A percentile compares a stretch with the other conserved stretches of the same genome.
phyloP scores from a whole-genome alignment of 768 basidiomycete species.

The Aureoboletus auriporus region DNA sequence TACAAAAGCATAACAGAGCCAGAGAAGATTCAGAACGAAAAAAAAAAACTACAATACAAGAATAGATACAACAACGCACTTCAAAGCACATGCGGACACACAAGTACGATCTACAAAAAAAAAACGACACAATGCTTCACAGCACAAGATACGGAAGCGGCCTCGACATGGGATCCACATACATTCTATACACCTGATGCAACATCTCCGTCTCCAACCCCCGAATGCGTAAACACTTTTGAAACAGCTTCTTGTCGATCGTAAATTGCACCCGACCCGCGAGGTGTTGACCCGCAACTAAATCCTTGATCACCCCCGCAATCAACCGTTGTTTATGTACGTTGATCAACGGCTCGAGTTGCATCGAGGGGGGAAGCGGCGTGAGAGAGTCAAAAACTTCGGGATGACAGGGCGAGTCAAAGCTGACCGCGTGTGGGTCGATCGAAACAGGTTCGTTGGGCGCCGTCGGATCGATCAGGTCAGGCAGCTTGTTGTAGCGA shows the following conservation, averaged over 20 bases:
- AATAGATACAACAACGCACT: constrained; percentile 24
- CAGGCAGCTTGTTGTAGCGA: constrained; percentile 63
- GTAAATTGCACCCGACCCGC: constrained; percentile 68
- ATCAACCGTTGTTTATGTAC: constrained; percentile 85
- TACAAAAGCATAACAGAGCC: not conserved
- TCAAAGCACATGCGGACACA: constrained; percentile 17
- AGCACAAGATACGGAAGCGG: constrained; percentile 20
- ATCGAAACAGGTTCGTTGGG: constrained; percentile 65
- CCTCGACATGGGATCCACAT: constrained; percentile 21
- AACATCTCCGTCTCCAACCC: constrained; percentile 58
- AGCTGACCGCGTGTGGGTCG: constrained; percentile 57
- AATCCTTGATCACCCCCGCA: constrained; percentile 72
- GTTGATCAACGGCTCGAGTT: constrained; percentile 82
- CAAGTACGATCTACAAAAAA: not conserved
- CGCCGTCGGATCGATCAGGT: constrained; percentile 79
- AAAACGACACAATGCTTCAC: constrained; percentile 5
- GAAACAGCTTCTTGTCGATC: constrained; percentile 73
- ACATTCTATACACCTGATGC: constrained; percentile 42
- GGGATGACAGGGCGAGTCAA: constrained; percentile 68
- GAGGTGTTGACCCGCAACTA: constrained; percentile 81
- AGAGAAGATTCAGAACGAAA: not conserved
- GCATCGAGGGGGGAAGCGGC: constrained; percentile 70
- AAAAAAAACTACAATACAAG: constrained; percentile 13
- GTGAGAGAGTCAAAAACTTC: constrained; percentile 75
- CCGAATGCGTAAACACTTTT: constrained; percentile 66